Evolutionary conservation across 495 filamentous ascomycete genomes (phyloP), one percentile per base, ranked within the genome.

Genomic region (Neurospora intermedia): DNA sequence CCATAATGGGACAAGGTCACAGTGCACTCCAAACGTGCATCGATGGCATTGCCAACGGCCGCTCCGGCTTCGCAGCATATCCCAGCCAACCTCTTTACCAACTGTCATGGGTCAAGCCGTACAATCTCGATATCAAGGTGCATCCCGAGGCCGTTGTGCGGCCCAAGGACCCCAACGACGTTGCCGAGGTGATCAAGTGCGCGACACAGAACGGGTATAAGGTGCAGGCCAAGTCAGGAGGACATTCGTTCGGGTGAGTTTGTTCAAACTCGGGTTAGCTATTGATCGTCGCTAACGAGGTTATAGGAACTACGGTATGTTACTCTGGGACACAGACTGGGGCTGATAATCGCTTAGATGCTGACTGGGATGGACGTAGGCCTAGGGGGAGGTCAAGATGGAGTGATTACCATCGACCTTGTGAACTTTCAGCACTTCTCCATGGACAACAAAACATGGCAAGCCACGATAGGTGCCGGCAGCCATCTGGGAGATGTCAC

Each of bases 211-310:
- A 84, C 71, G 82, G 80, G 43, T 80, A 88, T 75, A 89, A 90
- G 75, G 90, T 94, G 27, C 91, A 92, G 74, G 84, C 91, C 11
- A 88, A 85, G 75, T 88, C 88, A 46, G 92, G 92, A 16, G 93
- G 93, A 1, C 93, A 94, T 77, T 92, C 89, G 16, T 93, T 91
- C 81, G 84, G 79, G 84, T 86, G 74, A 73, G 84, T 71, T 38
- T 27, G 42, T 27, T 62, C 4, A 4, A 2, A 1, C 6, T n/a
- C n/a, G n/a, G n/a, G n/a, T n/a, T n/a, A n/a, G n/a, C n/a, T n/a
- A n/a, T n/a, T n/a, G n/a, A n/a, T n/a, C n/a, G n/a, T n/a, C n/a
- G 71, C 76, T 78, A 71, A 77, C 69, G 15, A 11, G 16, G 0
- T 5, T 18, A 2, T 46, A 82, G 80, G 69, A 81, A 82, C 70